Evolutionary conservation across 352 stramenopile genomes (phyloP), one percentile per base, ranked within the genome.

Genomic region (Phytopythium mirpurense): DNA sequence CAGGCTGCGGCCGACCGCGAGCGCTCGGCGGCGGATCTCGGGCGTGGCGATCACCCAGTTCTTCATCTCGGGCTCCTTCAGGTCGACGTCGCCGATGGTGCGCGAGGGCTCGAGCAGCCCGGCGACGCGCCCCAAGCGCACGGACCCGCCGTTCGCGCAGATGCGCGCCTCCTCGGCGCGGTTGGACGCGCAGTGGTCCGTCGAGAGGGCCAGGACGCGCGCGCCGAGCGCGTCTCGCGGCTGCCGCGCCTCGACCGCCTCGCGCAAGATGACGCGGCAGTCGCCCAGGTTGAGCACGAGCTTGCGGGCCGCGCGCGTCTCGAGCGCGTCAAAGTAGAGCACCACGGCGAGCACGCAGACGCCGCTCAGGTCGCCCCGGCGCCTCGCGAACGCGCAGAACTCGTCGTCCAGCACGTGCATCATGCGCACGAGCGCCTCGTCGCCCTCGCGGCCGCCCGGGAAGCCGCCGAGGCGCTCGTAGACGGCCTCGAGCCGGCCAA

Each of bases 71-170:
- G 63, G 60, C 34, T 68, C 67, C 57, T 93, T 93, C 66, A 90
- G 72, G 51, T 91, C 82, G n/a, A 90, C 78, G 48, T 95, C 87
- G 19, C 87, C 86, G 29, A 96, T 86, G 6, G 76, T 81, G 21
- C 87, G 70, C n/a, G 90, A 93, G 2, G 88, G 83, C 32, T 90
- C 86, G 6, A 95, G 47, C 31, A 91, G 67, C 16, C 86, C 86
- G 21, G 82, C 78, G 35, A 96, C 76, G 11, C 83, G 79, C 14
- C 73, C 73, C 52, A 87, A 80, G 26, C 82, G 64, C 18, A 95
- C 80, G 50, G 68, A 74, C 21, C 77, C 86, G 26, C 86, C 86
- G 29, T 73, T 86, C 29, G 60, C 55, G 10, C 81, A 42, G 42
- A 86, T 82, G 27, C 86, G 76, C 55, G 65, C 58, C 36, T 74